phyloP scores from a whole-genome alignment of 2,329 filamentous ascomycete genomes.

The Fusarium camptoceras region DNA sequence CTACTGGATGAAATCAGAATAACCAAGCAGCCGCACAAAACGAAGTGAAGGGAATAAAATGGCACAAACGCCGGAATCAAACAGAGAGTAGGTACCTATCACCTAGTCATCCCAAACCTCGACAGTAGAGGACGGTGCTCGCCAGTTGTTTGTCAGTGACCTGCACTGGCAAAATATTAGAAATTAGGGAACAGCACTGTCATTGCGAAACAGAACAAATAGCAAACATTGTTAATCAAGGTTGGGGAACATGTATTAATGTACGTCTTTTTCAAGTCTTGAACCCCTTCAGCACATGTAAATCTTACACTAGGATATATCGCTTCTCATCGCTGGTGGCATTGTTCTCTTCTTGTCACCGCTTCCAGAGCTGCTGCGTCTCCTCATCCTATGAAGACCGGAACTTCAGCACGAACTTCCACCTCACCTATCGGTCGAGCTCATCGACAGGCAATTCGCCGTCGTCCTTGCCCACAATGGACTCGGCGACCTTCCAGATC shows the following conservation, averaged over 20 bases:
- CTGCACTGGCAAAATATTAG: conserved; percentile 2
- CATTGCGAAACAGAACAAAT: not conserved
- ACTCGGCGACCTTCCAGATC: conserved; percentile 88
- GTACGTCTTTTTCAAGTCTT: not conserved
- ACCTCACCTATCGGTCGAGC: conserved; percentile 70
- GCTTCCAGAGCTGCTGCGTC: conserved; percentile 42
- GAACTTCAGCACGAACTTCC: conserved; percentile 49
- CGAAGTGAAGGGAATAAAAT: not conserved
- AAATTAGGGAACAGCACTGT: not conserved
- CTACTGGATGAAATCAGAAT: not conserved
- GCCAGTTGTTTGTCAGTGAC: conserved; percentile 14
- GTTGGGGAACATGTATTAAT: not conserved
- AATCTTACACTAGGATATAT: conserved; percentile 35
- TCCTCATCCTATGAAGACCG: conserved; percentile 50
- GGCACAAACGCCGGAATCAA: conserved; percentile 1
- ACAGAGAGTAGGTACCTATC: not conserved
- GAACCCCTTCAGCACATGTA: conserved; percentile 6
- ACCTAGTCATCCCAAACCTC: not conserved
- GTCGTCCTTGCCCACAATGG: conserved; percentile 82
- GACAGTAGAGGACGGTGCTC: not conserved
- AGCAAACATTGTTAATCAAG: conserved; percentile 6
- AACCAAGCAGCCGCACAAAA: conserved; percentile 2
- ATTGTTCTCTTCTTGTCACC: conserved; percentile 29
- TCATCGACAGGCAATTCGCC: conserved; percentile 82
- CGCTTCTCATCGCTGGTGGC: conserved; percentile 29